Evolutionary conservation across 768 basidiomycete genomes (phyloP), one percentile per base, ranked within the genome.

Genomic region (Panellus pusillus): DNA sequence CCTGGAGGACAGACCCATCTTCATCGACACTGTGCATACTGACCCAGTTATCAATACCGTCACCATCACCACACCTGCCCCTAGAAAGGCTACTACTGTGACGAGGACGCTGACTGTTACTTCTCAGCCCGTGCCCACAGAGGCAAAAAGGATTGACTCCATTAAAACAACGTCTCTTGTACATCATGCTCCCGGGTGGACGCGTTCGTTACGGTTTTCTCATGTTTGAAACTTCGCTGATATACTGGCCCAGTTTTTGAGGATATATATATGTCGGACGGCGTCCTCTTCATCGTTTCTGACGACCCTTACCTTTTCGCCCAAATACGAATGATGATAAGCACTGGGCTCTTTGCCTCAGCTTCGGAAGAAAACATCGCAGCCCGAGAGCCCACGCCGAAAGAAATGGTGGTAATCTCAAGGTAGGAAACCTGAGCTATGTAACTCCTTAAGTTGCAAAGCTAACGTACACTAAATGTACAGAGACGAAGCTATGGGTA

Each of bases 211-310:
- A 32, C 24, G 11, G 6, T 39, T 40, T 17, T 32, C n/a, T 14
- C 17, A 8, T 9, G 12, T 15, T 20, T 9, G 15, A 19, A 11
- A 27, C 9, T 50, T 44, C 8, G 20, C 40, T 32, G 12, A 31
- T 1, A 9, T 54, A 20, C 17, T 17, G 2, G 15, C 20, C 13
- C 18, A 60, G 54, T 85, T 41, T 85, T 85, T 65, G 74, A 74
- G 19, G 79, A 86, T 60, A 63, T 88, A 9, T 88, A 87, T 71
- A 81, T 93, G 83, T 81, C 84, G 43, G 88, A 92, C 58, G 89
- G 89, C 8, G 92, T 91, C 0, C 77, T 93, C 42, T 84, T 79
- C 68, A 79, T 93, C 63, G 74, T 93, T 50, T 77, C 84, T 18
- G 20, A 69, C 68, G 1, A 65, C 66, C 18, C 58, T 57, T 52